These are phyloP conservation scores for Cnidoscolus chayamansa DNA, from an alignment of 441 rosid genomes.

Conservation along the genomic window DNA sequence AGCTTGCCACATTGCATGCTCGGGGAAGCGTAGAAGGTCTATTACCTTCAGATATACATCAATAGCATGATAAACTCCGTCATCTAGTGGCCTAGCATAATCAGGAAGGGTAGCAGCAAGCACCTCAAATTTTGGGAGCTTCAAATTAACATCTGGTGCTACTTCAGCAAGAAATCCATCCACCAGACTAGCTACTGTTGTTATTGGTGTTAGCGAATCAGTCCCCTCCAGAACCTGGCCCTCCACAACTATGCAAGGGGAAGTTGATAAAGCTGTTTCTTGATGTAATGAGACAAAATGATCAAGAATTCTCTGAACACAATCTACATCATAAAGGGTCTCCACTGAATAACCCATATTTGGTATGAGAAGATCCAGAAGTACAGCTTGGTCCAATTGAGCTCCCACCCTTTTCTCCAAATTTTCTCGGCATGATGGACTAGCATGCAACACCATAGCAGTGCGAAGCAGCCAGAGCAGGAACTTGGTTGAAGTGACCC, in stretches of 20 bases:
- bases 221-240: conserved; percentile 42
- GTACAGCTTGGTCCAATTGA: conserved; percentile 72
- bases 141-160: conserved; percentile 86
- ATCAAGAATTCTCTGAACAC: conserved; percentile 76
- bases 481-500: conserved; percentile 59
- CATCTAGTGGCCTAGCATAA: conserved; percentile 78
- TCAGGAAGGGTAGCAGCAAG: conserved; percentile 74
- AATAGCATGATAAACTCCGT: conserved; percentile 83
- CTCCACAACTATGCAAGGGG: conserved; percentile 47
- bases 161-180: conserved; percentile 90
- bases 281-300: conserved; percentile 51
- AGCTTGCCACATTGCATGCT: background rate
- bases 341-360: conserved; percentile 68
- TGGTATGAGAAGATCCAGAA: conserved; percentile 80
- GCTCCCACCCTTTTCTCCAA: conserved; percentile 68
- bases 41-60: conserved; percentile 83
- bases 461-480: conserved; percentile 71
- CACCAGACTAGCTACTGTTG: conserved; percentile 65
- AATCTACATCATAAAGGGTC: conserved; percentile 82
- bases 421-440: conserved; percentile 49
- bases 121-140: conserved; percentile 66
- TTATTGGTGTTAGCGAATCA: conserved; percentile 51
- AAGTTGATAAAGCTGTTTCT: conserved; percentile 35
- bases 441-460: conserved; percentile 62
- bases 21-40: background rate